phyloP scores from a whole-genome alignment of 352 stramenopile genomes.

The Phytophthora constricta region DNA sequence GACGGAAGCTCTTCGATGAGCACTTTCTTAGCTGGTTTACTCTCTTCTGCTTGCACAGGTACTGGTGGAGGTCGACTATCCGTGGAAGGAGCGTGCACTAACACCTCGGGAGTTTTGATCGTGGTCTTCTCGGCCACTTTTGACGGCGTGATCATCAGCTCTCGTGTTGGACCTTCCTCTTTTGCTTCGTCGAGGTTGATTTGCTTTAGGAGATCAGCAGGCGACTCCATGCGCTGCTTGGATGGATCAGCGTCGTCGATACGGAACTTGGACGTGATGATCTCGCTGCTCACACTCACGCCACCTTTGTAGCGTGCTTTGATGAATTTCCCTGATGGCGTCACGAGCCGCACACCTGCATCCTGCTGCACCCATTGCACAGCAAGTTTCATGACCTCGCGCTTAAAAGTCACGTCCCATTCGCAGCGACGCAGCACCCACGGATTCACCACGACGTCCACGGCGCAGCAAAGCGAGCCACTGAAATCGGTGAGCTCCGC shows the following conservation, averaged over 20 bases:
- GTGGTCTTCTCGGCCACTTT: constrained; percentile 7
- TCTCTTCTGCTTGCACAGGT: constrained; percentile 1
- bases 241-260: constrained; percentile 47
- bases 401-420: constrained; percentile 86
- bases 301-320: constrained; percentile 88
- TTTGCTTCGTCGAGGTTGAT: constrained; percentile 38
- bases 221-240: constrained; percentile 48
- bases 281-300: constrained; percentile 55
- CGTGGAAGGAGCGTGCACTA: constrained; percentile 13
- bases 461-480: constrained; percentile 47
- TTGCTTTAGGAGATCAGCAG: constrained; percentile 63
- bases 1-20: constrained; percentile 61
- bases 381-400: constrained; percentile 79
- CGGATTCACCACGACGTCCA: constrained; percentile 81
- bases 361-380: constrained; percentile 84
- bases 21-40: constrained; percentile 23
- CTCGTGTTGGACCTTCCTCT: constrained; percentile 14
- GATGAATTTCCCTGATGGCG: constrained; percentile 75
- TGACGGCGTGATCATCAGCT: constrained; percentile 22
- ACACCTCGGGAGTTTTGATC: constrained; percentile 6
- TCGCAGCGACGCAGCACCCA: constrained; percentile 76
- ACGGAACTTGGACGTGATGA: constrained; percentile 82
- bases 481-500: constrained; percentile 57
- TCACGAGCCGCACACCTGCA: constrained; percentile 47
- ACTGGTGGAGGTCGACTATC: constrained; percentile 18